phyloP scores from a whole-genome alignment of 768 basidiomycete genomes.

The Postia placenta region DNA sequence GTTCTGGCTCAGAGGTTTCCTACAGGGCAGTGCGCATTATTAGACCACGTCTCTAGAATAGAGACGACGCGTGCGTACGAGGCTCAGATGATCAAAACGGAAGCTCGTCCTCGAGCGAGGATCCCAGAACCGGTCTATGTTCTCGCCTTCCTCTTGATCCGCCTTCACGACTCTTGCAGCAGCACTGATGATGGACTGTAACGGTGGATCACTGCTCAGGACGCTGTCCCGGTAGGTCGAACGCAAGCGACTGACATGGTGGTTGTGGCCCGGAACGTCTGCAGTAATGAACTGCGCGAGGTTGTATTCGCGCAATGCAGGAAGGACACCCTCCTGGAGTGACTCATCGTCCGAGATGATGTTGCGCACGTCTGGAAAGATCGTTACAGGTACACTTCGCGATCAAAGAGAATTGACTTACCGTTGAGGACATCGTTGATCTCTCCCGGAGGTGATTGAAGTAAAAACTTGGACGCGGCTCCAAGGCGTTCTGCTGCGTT shows the following conservation, averaged over 20 bases:
- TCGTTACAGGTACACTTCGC: neutral
- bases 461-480: slow-evolving; percentile 70
- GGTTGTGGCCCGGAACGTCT: slow-evolving; percentile 69
- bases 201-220: neutral
- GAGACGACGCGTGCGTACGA: slow-evolving; percentile 43
- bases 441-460: slow-evolving; percentile 92
- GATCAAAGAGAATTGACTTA: slow-evolving; percentile 24
- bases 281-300: slow-evolving; percentile 82
- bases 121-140: slow-evolving; percentile 74
- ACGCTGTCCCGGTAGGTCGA: neutral
- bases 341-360: slow-evolving; percentile 83
- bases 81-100: slow-evolving; percentile 75
- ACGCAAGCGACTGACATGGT: slow-evolving; percentile 52
- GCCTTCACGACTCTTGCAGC: slow-evolving; percentile 41
- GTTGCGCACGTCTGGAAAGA: slow-evolving; percentile 70
- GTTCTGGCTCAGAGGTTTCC: slow-evolving; percentile 74
- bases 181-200: slow-evolving; percentile 78
- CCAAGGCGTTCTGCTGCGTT: slow-evolving; percentile 58
- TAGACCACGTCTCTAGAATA: neutral
- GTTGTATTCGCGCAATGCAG: slow-evolving; percentile 81
- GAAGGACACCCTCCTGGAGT: slow-evolving; percentile 73
- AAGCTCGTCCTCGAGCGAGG: slow-evolving; percentile 76
- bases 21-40: slow-evolving; percentile 21
- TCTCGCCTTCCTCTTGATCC: slow-evolving; percentile 28
- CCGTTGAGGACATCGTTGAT: slow-evolving; percentile 95